These are phyloP conservation scores for Ophiocordyceps robertsii DNA, from an alignment of 2,329 filamentous ascomycete species.

Conservation along the genomic window DNA sequence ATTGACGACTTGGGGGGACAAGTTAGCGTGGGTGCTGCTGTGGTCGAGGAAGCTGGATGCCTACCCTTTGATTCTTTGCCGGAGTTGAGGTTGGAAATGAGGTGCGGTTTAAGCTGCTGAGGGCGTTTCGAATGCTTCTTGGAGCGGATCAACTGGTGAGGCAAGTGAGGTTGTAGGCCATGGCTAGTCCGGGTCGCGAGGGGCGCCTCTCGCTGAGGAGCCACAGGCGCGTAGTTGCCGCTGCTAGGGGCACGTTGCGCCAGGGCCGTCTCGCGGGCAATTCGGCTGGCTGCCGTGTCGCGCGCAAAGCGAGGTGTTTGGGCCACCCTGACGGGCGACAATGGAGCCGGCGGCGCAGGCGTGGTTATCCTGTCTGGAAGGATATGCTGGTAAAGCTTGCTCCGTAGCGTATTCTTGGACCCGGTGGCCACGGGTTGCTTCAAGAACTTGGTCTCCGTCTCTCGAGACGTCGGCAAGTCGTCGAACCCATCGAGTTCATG, in stretches of 20 bases:
- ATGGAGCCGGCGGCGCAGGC: slow-evolving; percentile 38
- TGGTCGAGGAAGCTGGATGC: slow-evolving; percentile 16
- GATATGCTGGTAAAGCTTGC: slow-evolving; percentile 41
- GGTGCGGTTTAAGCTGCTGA: slow-evolving; percentile 63
- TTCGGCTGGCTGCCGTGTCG: slow-evolving; percentile 52
- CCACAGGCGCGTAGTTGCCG: slow-evolving; percentile 39
- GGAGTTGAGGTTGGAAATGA: slow-evolving; percentile 73
- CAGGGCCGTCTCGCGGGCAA: slow-evolving; percentile 47
- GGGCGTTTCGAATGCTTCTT: slow-evolving; percentile 45
- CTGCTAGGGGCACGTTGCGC: slow-evolving; percentile 44
- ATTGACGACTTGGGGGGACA: slow-evolving; percentile 51
- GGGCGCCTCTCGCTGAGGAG: slow-evolving; percentile 40
- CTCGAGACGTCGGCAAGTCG: slow-evolving; percentile 78
- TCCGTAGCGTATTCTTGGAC: slow-evolving; percentile 48
- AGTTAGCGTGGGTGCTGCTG: slow-evolving; percentile 12
- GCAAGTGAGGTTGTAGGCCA: slow-evolving; percentile 25
- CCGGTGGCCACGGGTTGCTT: slow-evolving; percentile 64
- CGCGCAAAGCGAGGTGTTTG: slow-evolving; percentile 49
- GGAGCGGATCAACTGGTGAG: slow-evolving; percentile 29
- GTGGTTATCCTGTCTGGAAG: slow-evolving; percentile 39
- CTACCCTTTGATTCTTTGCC: slow-evolving; percentile 70
- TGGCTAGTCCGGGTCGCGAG: slow-evolving; percentile 35
- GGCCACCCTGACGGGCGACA: slow-evolving; percentile 42
- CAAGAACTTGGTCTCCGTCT: slow-evolving; percentile 68
- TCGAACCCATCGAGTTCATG: slow-evolving; percentile 89